Percentiles rank a stretch among this genome's conserved stretches.
Evolutionary conservation across 345 rosid species (phyloP).

Genomic region (Geranium rotundifolium): DNA sequence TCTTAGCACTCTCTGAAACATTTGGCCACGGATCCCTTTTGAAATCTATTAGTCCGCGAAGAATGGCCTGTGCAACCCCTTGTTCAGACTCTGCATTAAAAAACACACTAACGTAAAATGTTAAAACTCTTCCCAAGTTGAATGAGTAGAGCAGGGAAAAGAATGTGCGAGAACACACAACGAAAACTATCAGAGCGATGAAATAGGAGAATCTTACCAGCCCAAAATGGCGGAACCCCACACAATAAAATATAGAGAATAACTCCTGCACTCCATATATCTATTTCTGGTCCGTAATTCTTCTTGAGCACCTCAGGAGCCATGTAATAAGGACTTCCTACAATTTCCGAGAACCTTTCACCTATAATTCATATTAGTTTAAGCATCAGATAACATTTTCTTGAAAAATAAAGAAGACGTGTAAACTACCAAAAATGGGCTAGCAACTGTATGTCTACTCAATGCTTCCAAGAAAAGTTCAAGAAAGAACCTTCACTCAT

Average conservation of each 20-base stretch:
- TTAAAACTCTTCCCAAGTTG: neutral
- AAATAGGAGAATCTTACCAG: slow-evolving; percentile 41
- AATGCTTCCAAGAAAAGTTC: neutral
- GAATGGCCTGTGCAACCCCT: slow-evolving; percentile 99
- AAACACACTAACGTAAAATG: slow-evolving; percentile 3
- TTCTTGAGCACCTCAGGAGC: slow-evolving; percentile 99
- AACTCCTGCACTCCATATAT: slow-evolving; percentile 99
- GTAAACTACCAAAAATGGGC: neutral
- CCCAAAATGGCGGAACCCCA: slow-evolving; percentile 99
- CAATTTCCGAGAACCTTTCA: slow-evolving; percentile 91
- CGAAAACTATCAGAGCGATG: slow-evolving; percentile 1
- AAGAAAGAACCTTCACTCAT: neutral
- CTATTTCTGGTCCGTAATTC: slow-evolving; percentile 94
- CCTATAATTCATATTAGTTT: slow-evolving; percentile 31
- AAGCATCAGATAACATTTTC: neutral
- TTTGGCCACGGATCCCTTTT: slow-evolving; percentile 99
- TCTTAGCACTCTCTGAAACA: slow-evolving; percentile 85
- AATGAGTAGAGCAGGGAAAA: neutral
- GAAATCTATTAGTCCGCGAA: slow-evolving; percentile 92
- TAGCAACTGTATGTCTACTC: neutral
- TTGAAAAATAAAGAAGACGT: neutral
- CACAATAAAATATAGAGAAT: slow-evolving; percentile 88
- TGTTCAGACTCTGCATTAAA: slow-evolving; percentile 81
- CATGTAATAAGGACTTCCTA: slow-evolving; percentile 99
- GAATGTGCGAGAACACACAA: neutral